phyloP scores from a whole-genome alignment of 1,284 basidiomycete species.

The Termitomyces sp. region DNA sequence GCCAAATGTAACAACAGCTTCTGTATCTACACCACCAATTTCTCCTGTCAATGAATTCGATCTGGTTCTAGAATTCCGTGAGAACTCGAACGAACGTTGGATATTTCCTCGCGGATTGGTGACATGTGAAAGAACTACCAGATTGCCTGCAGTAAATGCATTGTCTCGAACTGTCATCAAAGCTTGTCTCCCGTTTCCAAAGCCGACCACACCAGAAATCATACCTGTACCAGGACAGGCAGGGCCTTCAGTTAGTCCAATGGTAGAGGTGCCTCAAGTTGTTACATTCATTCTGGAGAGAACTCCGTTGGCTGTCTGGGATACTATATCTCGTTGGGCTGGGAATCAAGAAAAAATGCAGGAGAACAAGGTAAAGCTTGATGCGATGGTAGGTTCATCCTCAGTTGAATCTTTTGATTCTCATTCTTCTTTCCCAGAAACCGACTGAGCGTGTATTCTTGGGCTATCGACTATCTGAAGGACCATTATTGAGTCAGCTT shows the following conservation, averaged over 20 bases:
- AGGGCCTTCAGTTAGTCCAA: not conserved
- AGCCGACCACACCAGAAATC: constrained; percentile 8
- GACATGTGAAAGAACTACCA: constrained; percentile 35
- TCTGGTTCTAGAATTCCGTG: constrained; percentile 64
- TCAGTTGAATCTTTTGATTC: not conserved
- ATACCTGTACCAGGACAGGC: constrained; percentile 9
- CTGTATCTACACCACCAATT: constrained; percentile 15
- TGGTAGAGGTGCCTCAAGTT: constrained; percentile 25
- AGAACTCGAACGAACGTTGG: constrained; percentile 55
- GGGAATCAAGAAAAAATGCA: constrained; percentile 47
- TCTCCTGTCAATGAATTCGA: constrained; percentile 50
- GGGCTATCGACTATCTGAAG: constrained; percentile 50
- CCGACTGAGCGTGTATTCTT: constrained; percentile 44
- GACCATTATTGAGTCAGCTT: constrained; percentile 51
- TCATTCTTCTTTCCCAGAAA: constrained; percentile 21
- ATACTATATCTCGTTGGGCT: constrained; percentile 51
- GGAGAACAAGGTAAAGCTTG: constrained; percentile 33
- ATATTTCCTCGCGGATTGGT: constrained; percentile 56
- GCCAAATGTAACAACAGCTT: constrained; percentile 14
- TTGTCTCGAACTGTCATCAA: constrained; percentile 35
- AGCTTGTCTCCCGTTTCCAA: constrained; percentile 28
- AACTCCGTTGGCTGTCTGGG: constrained; percentile 43
- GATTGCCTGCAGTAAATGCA: constrained; percentile 8
- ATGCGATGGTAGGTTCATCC: constrained; percentile 32
- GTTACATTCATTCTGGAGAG: constrained; percentile 44